Conservation (phyloP, 148 eudicot genomes). For the Limonium bicolor region DNA sequence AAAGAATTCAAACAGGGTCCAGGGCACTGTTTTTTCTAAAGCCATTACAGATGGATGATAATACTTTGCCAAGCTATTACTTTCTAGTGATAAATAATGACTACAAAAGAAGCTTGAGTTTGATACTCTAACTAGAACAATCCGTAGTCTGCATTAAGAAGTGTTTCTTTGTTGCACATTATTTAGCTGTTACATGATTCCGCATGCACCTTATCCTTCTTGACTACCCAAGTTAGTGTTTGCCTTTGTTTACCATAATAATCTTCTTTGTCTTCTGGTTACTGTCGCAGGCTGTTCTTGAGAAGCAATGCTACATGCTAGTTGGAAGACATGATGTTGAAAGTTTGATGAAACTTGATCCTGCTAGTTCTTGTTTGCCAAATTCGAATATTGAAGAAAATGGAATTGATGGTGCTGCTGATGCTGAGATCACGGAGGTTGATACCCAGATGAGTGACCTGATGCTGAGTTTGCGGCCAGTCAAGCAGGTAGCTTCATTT, state of each 20-base stretch:
- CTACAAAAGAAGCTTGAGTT: too few relatives aligned
- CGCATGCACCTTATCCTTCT: too few relatives aligned
- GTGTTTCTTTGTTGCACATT: too few relatives aligned
- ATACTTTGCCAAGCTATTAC: too few relatives aligned
- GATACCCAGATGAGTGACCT: constrained; percentile 73
- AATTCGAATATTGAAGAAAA: constrained; percentile 21
- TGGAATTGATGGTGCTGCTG: constrained; percentile 31
- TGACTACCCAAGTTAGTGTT: too few relatives aligned
- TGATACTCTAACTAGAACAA: too few relatives aligned
- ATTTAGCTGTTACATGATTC: too few relatives aligned
- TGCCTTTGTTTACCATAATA: background rate
- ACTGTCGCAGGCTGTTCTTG: constrained; percentile 84
- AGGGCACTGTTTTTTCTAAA: too few relatives aligned
- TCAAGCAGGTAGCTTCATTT: constrained; percentile 63
- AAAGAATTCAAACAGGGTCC: too few relatives aligned
- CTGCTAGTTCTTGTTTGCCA: constrained; percentile 73
- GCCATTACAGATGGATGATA: too few relatives aligned
- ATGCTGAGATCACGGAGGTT: constrained; percentile 43
- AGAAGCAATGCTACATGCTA: constrained; percentile 97
- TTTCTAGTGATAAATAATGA: too few relatives aligned
- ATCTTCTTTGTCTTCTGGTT: constrained; percentile 4
- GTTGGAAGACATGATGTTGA: constrained; percentile 94
- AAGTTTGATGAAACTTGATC: constrained; percentile 76
- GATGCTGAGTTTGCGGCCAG: constrained; percentile 62
- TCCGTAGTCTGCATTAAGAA: too few relatives aligned